Evolutionary conservation across 1,139 yeast species (phyloP), one percentile per base, ranked within the genome.

Genomic region (Geotrichum cucujoidarum): DNA sequence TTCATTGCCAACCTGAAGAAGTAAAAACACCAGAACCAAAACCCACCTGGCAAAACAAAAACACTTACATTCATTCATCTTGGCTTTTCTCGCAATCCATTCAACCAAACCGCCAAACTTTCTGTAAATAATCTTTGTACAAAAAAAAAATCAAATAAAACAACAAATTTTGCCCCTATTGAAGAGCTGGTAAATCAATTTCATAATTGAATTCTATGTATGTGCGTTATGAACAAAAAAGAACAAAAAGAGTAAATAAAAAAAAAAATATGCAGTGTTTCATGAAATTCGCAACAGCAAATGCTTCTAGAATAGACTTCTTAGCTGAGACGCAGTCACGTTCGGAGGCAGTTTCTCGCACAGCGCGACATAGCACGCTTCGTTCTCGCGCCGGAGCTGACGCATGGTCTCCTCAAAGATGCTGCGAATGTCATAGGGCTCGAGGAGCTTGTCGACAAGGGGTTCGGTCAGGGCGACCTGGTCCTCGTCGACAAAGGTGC

Each of bases 1-100:
- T 50, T 59, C 22, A 56, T 60, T n/a, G 50, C 50, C 16, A 47
- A 56, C 29, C 30, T 31, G 22, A 40, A 40, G 29, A 40, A 40
- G 14, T 40, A 40, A 31, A 16, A 24, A 6, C 27, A 6, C 27
- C n/a, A n/a, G n/a, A n/a, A n/a, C n/a, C n/a, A n/a, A n/a, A n/a
- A n/a, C n/a, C n/a, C n/a, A n/a, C n/a, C n/a, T n/a, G n/a, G n/a
- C n/a, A n/a, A n/a, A n/a, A n/a, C n/a, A n/a, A n/a, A n/a, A n/a
- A n/a, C n/a, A n/a, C n/a, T n/a, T n/a, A n/a, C n/a, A n/a, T n/a
- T n/a, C n/a, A n/a, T n/a, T n/a, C n/a, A n/a, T n/a, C n/a, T 31
- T 10, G 8, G 14, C 6, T 31, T 6, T 13, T n/a, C 34, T 7
- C 10, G 10, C 6, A 31, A 10, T 8, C 14, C 16, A 8, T n/a